These are phyloP conservation scores for Solanum okadae DNA, from an alignment of 257 asterid genomes.

Conservation along the genomic window DNA sequence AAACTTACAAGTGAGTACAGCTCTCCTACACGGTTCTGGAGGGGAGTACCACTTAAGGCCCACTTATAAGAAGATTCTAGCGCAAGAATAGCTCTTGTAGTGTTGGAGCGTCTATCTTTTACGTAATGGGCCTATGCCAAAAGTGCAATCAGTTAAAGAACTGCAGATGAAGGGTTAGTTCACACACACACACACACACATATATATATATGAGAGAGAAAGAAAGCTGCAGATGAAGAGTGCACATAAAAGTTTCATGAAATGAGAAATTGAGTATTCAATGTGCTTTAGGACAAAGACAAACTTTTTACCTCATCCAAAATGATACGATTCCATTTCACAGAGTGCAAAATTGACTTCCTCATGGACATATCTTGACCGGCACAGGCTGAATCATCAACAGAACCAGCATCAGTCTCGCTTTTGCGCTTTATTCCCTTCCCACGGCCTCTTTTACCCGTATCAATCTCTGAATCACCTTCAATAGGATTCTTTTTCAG, in stretches of 20 bases:
- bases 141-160: background rate
- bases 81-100: constrained; percentile 77
- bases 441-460: constrained; percentile 8
- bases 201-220: background rate
- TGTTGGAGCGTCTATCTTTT: constrained; percentile 77
- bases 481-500: constrained; percentile 15
- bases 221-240: background rate
- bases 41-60: constrained; percentile 99
- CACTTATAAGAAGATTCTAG: constrained; percentile 73
- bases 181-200: background rate
- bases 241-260: background rate
- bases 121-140: constrained; percentile 74
- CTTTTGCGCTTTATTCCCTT: constrained; percentile 13
- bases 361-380: constrained; percentile 21
- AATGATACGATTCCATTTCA: constrained; percentile 75
- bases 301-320: constrained; percentile 62
- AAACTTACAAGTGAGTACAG: constrained; percentile 90
- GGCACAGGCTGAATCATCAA: constrained; percentile 16
- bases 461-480: constrained; percentile 17
- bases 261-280: background rate
- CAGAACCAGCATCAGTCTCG: constrained; percentile 14
- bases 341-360: constrained; percentile 65
- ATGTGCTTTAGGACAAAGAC: background rate
- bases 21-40: constrained; percentile 97
- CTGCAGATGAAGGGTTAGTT: background rate